Evolutionary conservation across 352 stramenopile genomes (phyloP), one percentile per base, ranked within the genome.

Genomic region (Globisporangium ultimum): DNA sequence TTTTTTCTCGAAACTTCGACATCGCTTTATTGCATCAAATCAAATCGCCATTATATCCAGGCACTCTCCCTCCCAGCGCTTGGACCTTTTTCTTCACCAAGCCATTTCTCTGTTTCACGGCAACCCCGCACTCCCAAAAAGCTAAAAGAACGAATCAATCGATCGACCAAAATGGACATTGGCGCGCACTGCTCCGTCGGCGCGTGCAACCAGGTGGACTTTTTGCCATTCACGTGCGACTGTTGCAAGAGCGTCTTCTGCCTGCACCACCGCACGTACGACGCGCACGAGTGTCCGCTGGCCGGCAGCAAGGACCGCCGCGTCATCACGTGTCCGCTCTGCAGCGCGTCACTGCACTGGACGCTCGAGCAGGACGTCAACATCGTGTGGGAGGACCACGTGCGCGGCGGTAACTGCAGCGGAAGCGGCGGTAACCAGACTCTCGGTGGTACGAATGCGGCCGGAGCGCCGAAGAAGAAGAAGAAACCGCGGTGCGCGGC

Each of bases 211-310:
- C 84, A 93, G 61, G 71, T 87, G 61, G 87, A 96, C 61, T 96
- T 96, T 56, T 67, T 96, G 28, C 87, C 87, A 3, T 96, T 96
- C 68, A 80, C 66, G 34, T 96, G 87, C 68, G 84, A 96, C 69
- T 93, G 84, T 60, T 96, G 87, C 70, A 51, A 51, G 24, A 72
- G 72, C 52, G 66, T 93, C 48, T 96, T 93, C 59, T 96, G 87
- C 61, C 77, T 96, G n/a, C 71, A 84, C 14, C 87, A 96, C 58
- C 84, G 87, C 54, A 91, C 72, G 51, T 93, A 94, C 59, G 71
- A 85, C 56, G 69, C 72, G 10, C 87, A 96, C 69, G 69, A 70
- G 51, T 96, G 87, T 48, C 74, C 80, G 0, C 74, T 74, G 13
- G 78, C 78, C 2, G 81, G 82, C 36, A 83, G 71, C 58, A 72